Evolutionary conservation across 108 stramenopile species (phyloP).

Genomic region (Skeletonema menzelii): DNA sequence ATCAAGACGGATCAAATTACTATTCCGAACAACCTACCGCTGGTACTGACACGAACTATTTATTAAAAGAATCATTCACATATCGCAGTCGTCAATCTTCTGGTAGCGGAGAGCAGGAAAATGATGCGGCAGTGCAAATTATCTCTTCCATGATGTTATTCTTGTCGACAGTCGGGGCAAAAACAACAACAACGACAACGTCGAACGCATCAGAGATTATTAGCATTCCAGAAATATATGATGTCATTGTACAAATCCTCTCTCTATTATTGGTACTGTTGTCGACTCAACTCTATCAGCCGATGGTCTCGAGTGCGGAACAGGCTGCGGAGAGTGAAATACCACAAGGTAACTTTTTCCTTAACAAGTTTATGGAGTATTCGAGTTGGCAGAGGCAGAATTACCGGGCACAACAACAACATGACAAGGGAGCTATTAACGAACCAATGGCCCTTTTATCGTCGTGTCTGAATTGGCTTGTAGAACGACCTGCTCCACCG

Average conservation of each 20-base stretch:
- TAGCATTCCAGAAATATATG: conserved; percentile 73
- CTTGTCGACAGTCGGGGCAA: conserved; percentile 20
- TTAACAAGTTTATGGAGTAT: conserved; percentile 55
- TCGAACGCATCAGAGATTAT: conserved; percentile 13
- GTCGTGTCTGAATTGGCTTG: conserved; percentile 58
- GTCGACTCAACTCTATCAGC: conserved; percentile 78
- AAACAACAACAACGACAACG: conserved; percentile 4
- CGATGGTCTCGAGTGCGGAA: conserved; percentile 58
- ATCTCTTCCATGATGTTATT: conserved; percentile 54
- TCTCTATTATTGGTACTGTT: conserved; percentile 67
- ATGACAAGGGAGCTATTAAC: not conserved
- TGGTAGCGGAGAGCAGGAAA: conserved; percentile 11
- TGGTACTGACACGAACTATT: conserved; percentile 6
- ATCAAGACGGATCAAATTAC: not conserved
- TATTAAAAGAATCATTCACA: conserved; percentile 41
- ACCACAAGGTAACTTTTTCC: conserved; percentile 37
- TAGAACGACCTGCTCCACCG: conserved; percentile 65
- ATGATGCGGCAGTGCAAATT: conserved; percentile 50
- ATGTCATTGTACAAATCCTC: conserved; percentile 55
- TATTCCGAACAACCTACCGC: conserved; percentile 1
- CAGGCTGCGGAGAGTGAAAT: conserved; percentile 14
- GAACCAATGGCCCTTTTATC: conserved; percentile 33
- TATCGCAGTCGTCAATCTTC: conserved; percentile 18
- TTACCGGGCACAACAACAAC: conserved; percentile 1
- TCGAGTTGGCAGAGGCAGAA: conserved; percentile 30